Evolutionary conservation across 768 basidiomycete genomes (phyloP).

Genomic region (Mycena metata): DNA sequence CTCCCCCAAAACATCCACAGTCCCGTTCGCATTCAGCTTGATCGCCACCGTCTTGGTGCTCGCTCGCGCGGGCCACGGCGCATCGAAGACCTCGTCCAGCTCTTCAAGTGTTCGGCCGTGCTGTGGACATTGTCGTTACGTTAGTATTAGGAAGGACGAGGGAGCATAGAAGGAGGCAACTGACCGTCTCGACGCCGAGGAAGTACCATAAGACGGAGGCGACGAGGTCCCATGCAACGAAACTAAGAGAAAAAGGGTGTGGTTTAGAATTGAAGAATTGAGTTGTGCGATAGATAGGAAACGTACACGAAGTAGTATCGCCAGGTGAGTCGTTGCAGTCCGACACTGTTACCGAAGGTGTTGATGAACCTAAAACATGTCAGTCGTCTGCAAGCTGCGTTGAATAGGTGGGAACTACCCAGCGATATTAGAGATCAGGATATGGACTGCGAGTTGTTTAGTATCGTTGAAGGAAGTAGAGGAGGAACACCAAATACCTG

Average conservation of each 20-base stretch:
- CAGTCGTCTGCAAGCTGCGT: too few relatives aligned
- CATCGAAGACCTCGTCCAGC: conserved; percentile 44
- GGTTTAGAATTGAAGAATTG: too few relatives aligned
- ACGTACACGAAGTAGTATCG: conserved; percentile 47
- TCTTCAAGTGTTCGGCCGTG: conserved; percentile 43
- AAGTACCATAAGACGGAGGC: conserved; percentile 43
- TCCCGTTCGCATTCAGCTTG: conserved; percentile 37
- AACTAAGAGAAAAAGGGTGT: conserved; percentile 27
- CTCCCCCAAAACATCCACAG: conserved; percentile 33
- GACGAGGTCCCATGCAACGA: conserved; percentile 43
- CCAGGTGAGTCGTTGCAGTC: conserved; percentile 41
- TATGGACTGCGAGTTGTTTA: conserved; percentile 33
- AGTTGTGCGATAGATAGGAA: too few relatives aligned
- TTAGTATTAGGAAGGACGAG: too few relatives aligned
- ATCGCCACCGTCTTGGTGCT: conserved; percentile 38
- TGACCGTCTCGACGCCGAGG: conserved; percentile 44
- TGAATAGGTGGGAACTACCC: conserved; percentile 22
- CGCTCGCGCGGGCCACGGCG: conserved; percentile 43
- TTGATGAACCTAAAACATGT: conserved; percentile 39
- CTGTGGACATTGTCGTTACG: conserved; percentile 6
- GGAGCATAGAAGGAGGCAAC: neutral
- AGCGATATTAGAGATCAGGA: conserved; percentile 45
- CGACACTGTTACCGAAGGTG: conserved; percentile 45
- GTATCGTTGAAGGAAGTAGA: neutral
- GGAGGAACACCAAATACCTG: conserved; percentile 6